Base-by-base conservation (phyloP, 192 early-diverging fungal species). In the Podochytrium sp. region DNA sequence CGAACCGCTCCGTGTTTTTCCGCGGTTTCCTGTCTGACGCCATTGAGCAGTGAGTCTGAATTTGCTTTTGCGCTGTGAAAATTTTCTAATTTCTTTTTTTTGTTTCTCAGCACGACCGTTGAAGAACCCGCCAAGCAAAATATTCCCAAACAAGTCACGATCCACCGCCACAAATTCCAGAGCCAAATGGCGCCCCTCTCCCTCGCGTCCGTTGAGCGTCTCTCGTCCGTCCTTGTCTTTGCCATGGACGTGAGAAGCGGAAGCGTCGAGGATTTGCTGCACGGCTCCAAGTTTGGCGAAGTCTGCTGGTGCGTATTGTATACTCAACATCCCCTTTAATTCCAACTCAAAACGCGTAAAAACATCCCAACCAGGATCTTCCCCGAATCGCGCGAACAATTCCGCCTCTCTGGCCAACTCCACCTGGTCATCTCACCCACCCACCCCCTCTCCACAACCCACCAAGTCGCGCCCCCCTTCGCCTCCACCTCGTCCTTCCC, bases 281-380 rank as follows among this genome's bases (percentile, higher is more conserved):
- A 75, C 55, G 73, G 74, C 56, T 76, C 73, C 33, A 56, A 64
- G 42, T 79, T 79, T 69, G 78, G 78, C 12, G 78, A 79, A 51
- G 41, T 79, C 1, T 79, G 78, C 58, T 79, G 78, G 78, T 78
- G 49, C 47, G 65, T 37, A n/a, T n/a, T n/a, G n/a, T 63, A 20
- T 63, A 16, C 25, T 7, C 39, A 27, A 6, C 20, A 16, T 63
- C 27, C 27, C 12, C 12, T 27, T 20, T 20, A 10, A 7, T 25
- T 7, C 10, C 56, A 14, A 58, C 12, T 30, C 25, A 12, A 14
- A 7, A 58, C 6, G 12, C 10, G 52, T 58, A 57, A 53, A 68
- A 43, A 51, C 74, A 66, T 16, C 1, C 2, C 33, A 56, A 70
- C 16, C 23, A 71, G 69, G 69, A 71, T 76, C 62, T 57, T 79